Evolutionary conservation across 163 green algal genomes (phyloP), one percentile per base, ranked within the genome.

Genomic region (Volvox carteri): DNA sequence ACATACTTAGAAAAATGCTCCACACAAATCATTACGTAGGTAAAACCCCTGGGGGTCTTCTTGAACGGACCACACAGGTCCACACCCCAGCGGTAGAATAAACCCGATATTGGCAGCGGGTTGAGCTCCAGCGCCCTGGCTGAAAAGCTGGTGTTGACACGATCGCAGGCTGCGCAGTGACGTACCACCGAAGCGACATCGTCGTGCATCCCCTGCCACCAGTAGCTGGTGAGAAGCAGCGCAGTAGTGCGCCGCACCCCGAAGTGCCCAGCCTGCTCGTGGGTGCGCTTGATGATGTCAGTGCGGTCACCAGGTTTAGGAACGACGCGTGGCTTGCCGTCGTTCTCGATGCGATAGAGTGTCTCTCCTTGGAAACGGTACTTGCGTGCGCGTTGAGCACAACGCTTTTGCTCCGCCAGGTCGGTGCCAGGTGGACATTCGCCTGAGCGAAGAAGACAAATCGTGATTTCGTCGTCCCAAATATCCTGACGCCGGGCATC

Each of bases 1-100:
- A 90, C 83, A 54, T 90, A 72, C 58, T 90, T 90, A 19, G 44
- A 68, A 41, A 90, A 87, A 14, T 87, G 77, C 77, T 90, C 86
- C 0, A 87, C 46, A 46, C 33, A 68, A 18, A 87, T 76, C 75
- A 86, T 70, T 4, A 81, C 33, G 37, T 86, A 86, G 1, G 8
- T 44, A 37, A 62, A 18, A 28, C 78, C 78, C 41, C 58, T 62
- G 16, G 28, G 6, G 19, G 78, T 86, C 7, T 44, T 42, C 1
- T n/a, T 30, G 39, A 86, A 86, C 16, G 54, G 78, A 4, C 78
- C 78, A 42, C 56, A 75, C 23, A 75, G 28, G 46, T 86, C 56
- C 4, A 58, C 56, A 30, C 56, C 78, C 78, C 78, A 75, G 6
- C 56, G 78, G 25, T 86, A 86, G 16, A 76, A 86, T 12, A 86